Conservation (phyloP, 2,329 filamentous ascomycete species). For the Penicillium sumatraense region DNA sequence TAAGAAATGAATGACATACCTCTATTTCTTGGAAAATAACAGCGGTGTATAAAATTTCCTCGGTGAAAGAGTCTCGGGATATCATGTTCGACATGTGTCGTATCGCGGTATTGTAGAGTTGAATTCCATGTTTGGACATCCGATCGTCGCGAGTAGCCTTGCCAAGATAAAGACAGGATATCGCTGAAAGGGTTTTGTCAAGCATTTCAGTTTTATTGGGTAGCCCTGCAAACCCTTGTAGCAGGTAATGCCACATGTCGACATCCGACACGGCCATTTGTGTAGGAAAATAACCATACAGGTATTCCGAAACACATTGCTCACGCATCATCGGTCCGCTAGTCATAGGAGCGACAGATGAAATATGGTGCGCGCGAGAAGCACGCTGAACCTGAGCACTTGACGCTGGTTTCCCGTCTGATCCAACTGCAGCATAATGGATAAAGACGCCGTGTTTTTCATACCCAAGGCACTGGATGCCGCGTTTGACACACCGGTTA, state of each 20-base stretch:
- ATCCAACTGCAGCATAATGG: neutral
- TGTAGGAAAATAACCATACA: neutral
- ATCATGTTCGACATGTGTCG: conserved; percentile 4
- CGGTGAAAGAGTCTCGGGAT: conserved; percentile 3
- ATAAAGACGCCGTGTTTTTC: conserved; percentile 8
- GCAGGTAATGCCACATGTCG: conserved; percentile 5
- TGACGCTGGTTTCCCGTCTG: neutral
- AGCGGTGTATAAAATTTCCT: conserved; percentile 9
- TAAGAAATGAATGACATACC: neutral
- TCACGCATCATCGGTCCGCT: conserved; percentile 2
- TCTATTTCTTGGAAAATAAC: conserved; percentile 13
- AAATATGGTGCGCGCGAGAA: neutral
- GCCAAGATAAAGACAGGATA: conserved; percentile 8
- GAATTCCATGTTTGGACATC: conserved; percentile 5
- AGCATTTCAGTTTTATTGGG: conserved; percentile 6
- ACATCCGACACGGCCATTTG: neutral
- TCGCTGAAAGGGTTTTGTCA: conserved; percentile 2
- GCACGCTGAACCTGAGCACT: neutral
- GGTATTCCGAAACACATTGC: conserved; percentile 6
- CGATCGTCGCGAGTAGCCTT: conserved; percentile 1
- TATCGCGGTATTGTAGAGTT: conserved; percentile 7
- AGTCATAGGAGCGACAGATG: neutral
- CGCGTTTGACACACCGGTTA: conserved; percentile 7
- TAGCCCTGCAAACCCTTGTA: neutral
- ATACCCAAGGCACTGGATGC: conserved; percentile 9